These are phyloP conservation scores for Cercospora citrullina DNA, from an alignment of 2,329 filamentous ascomycete species.

Conservation along the genomic window DNA sequence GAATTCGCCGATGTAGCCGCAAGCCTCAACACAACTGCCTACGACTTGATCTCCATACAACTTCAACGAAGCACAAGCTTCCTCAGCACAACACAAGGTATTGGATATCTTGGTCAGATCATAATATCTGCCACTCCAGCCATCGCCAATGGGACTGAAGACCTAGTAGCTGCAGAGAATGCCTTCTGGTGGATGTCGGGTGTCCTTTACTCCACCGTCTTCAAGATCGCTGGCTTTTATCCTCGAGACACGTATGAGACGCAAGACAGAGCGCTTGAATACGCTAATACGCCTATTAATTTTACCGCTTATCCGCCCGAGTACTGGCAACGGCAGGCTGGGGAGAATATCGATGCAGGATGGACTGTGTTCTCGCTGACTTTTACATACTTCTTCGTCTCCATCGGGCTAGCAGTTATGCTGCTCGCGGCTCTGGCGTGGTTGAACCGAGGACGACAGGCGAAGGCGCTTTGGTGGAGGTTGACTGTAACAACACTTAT, in stretches of 20 bases:
- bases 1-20: conserved; percentile 7
- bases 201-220: conserved; percentile 18
- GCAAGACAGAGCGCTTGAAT: background rate
- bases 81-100: conserved; percentile 3
- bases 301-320: conserved; percentile 9
- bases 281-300: background rate
- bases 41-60: background rate
- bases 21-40: conserved; percentile 13
- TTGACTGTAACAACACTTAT: conserved; percentile 23
- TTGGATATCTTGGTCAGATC: conserved; percentile 13
- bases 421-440: conserved; percentile 35
- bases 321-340: conserved; percentile 3
- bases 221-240: conserved; percentile 24
- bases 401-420: conserved; percentile 33
- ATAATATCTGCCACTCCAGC: conserved; percentile 11
- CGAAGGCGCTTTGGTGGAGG: conserved; percentile 30
- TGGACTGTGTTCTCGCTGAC: conserved; percentile 32
- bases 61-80: conserved; percentile 5
- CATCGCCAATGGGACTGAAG: conserved; percentile 13
- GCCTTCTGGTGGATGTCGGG: conserved; percentile 18
- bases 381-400: conserved; percentile 33
- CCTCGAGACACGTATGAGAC: background rate
- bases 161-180: conserved; percentile 9
- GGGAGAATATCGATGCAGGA: conserved; percentile 8
- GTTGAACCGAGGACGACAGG: conserved; percentile 29